These are phyloP conservation scores for Penicillium sp. DNA, from an alignment of 2,329 filamentous ascomycete species.

Conservation along the genomic window DNA sequence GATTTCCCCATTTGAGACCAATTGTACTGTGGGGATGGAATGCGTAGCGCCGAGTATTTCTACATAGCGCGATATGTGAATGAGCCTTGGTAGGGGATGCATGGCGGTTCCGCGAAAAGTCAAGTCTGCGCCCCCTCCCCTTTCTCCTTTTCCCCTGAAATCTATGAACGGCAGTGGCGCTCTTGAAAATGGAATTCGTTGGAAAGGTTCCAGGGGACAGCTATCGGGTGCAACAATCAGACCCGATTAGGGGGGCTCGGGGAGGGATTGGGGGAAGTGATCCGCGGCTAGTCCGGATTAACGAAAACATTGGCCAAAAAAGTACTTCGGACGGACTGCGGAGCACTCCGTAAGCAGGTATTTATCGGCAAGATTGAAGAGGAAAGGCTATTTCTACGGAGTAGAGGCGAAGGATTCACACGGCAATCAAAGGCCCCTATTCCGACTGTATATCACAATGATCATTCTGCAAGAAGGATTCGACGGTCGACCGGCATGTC, in stretches of 20 bases:
- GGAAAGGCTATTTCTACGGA: not conserved
- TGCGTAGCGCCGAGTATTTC: too few species aligned
- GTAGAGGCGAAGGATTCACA: not conserved
- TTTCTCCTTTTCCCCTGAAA: not conserved
- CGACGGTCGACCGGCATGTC: not conserved
- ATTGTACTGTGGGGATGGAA: conserved; percentile 2
- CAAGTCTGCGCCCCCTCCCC: not conserved
- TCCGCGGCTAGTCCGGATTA: conserved; percentile 16
- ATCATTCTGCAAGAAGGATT: too few species aligned
- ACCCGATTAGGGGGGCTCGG: not conserved
- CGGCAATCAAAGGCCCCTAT: not conserved
- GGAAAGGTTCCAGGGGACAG: not conserved
- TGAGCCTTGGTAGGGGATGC: too few species aligned
- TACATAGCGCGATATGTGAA: too few species aligned
- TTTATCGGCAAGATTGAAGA: not conserved
- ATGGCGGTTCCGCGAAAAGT: not conserved
- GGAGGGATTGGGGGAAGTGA: not conserved
- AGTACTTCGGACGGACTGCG: too few species aligned
- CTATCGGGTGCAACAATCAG: not conserved
- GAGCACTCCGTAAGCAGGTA: too few species aligned
- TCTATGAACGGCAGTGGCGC: not conserved
- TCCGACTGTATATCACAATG: not conserved
- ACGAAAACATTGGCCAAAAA: not conserved
- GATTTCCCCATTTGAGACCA: conserved; percentile 22
- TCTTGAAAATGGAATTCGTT: not conserved